phyloP scores from a whole-genome alignment of 2,329 filamentous ascomycete genomes.

The Hypoxylon sp. region DNA sequence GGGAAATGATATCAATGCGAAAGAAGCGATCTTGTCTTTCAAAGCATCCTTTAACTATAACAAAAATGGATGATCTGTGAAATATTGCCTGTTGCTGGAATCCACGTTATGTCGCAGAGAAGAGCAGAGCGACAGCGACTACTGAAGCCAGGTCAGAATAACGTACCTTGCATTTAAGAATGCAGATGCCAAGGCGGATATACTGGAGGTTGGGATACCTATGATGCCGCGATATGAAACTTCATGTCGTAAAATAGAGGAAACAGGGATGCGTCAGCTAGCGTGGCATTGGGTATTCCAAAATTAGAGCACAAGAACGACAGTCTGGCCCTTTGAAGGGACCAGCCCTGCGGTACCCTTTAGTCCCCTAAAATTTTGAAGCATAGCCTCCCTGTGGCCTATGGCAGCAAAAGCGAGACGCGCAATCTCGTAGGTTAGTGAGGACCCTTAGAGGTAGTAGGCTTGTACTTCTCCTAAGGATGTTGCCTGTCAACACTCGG shows the following conservation, averaged over 20 bases:
- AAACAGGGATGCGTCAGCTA: conserved; percentile 18
- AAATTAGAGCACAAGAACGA: conserved; percentile 28
- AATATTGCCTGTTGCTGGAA: not conserved
- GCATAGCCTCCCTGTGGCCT: conserved; percentile 1
- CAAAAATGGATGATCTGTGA: not conserved
- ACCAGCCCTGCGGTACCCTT: not conserved
- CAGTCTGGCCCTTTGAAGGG: no score
- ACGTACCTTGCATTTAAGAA: not conserved
- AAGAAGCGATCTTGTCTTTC: not conserved
- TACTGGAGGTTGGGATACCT: not conserved
- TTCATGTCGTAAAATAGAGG: not conserved
- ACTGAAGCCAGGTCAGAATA: not conserved
- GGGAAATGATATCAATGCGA: conserved; percentile 8
- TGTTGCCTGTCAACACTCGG: no score
- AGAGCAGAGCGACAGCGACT: not conserved
- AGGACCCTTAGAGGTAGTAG: not conserved
- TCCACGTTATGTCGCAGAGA: not conserved
- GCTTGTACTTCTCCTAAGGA: not conserved
- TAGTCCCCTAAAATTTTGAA: conserved; percentile 5
- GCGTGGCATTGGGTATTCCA: conserved; percentile 24
- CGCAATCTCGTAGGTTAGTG: not conserved
- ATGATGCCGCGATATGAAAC: not conserved
- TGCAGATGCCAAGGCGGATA: not conserved
- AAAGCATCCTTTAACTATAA: not conserved
- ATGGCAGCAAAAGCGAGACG: not conserved